These are phyloP conservation scores for Colletotrichum sp. DNA, from an alignment of 2,329 filamentous ascomycete species.

Conservation along the genomic window DNA sequence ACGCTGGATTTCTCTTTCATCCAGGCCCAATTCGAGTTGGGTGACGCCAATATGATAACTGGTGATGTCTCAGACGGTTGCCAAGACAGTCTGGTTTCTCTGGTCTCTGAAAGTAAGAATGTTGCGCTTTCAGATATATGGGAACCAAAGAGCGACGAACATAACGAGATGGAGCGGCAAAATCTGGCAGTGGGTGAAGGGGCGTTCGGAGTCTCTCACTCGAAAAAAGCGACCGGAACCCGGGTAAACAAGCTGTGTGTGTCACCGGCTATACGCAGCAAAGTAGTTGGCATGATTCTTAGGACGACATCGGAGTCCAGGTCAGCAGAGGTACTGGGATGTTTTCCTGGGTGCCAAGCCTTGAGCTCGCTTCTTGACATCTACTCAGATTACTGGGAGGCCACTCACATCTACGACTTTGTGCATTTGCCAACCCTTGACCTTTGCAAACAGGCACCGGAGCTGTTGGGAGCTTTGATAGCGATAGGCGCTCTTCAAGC, in stretches of 20 bases:
- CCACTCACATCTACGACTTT: not conserved
- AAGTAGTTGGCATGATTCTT: not conserved
- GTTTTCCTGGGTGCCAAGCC: not conserved
- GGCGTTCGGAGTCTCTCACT: not conserved
- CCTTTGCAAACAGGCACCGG: not conserved
- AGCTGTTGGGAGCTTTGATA: not conserved
- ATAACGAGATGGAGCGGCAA: not conserved
- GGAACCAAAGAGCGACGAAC: not conserved
- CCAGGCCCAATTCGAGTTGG: not conserved
- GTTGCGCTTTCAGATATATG: not conserved
- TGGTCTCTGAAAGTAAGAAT: not conserved
- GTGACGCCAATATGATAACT: not conserved
- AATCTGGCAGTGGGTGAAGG: not conserved
- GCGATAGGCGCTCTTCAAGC: not conserved
- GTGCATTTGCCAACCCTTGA: not conserved
- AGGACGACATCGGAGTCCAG: not conserved
- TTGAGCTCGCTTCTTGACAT: not conserved
- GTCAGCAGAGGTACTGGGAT: not conserved
- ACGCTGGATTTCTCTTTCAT: not conserved
- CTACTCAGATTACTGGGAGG: not conserved
- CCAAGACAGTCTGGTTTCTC: slow-evolving; percentile 23
- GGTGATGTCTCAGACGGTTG: not conserved
- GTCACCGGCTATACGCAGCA: not conserved
- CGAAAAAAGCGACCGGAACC: not conserved
- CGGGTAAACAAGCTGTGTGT: not conserved